Base-by-base conservation (phyloP, 1,139 yeast species). In the Meyerozyma sp. region DNA sequence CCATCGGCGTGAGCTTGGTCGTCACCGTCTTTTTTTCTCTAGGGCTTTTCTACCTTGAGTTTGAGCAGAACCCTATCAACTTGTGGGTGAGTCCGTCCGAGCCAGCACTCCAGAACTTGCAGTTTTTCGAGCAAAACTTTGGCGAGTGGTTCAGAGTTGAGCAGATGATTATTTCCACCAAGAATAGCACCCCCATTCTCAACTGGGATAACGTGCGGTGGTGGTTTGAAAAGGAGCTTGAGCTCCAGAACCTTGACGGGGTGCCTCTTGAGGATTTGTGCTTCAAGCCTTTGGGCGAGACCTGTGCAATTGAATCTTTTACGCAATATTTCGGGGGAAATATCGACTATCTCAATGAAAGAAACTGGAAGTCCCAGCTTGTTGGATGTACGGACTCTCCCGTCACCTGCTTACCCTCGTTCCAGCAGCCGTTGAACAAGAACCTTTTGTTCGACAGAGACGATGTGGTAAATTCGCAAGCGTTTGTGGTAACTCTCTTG, bases 111-210 rank as follows among this genome's bases (percentile, higher is more conserved):
- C 68, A 76, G 38, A 83, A 93, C 55, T 82, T 84, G 57, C 68
- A 74, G 43, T 82, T 73, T 53, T 93, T 82, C 58, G 96, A 93
- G 58, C 71, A 75, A 13, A 77, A 81, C 46, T 93, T 93, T 63
- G 97, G 98, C 0, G 96, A 95, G 37, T 93, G 94, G 71, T 93
- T 84, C 65, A 75, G 98, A 54, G 78, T 90, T 4, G 93, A 90
- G 55, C 98, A 93, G 63, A 68, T 88, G 1, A 87, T 87, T 50
- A 66, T 93, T 8, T 84, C 88, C 27, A 84, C 84, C 49, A 81
- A 79, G 13, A 73, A 85, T 8, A 84, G 82, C 4, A 5, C 62
- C 36, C 46, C 85, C 68, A 42, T 91, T 36, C 67, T 79, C 34
- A 68, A 68, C 41, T 88, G 87, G 74, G 82, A 80, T 1, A 79